These are phyloP conservation scores for Trypanosoma congolense DNA, from an alignment of 208 protist species.

Conservation along the genomic window DNA sequence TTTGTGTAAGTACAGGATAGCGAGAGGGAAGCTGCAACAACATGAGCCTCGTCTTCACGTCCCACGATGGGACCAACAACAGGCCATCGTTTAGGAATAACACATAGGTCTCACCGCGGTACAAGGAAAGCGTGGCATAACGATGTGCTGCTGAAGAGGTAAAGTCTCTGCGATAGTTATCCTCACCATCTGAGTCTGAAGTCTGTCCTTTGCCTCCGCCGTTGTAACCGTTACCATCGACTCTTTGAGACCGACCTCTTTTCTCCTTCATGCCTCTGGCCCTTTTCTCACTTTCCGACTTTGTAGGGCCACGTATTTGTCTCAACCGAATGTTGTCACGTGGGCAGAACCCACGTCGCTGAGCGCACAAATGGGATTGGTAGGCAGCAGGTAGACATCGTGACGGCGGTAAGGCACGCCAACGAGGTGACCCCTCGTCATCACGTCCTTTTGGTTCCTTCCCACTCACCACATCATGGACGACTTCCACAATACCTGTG, in stretches of 20 bases:
- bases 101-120: slow-evolving; percentile 62
- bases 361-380: slow-evolving; percentile 3
- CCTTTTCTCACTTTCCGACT: not conserved
- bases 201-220: not conserved
- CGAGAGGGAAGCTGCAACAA: slow-evolving; percentile 27
- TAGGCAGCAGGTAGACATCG: slow-evolving; percentile 9
- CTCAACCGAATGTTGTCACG: slow-evolving; percentile 51
- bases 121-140: slow-evolving; percentile 32
- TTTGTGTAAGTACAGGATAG: slow-evolving; percentile 6
- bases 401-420: slow-evolving; percentile 4
- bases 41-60: slow-evolving; percentile 33
- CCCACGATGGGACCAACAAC: slow-evolving; percentile 31
- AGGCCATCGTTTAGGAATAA: slow-evolving; percentile 32
- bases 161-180: not conserved
- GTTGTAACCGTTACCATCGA: slow-evolving; percentile 7
- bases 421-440: not conserved
- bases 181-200: not conserved
- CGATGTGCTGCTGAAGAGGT: slow-evolving; percentile 17
- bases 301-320: slow-evolving; percentile 23
- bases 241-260: too few species aligned
- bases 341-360: slow-evolving; percentile 34
- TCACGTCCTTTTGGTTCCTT: slow-evolving; percentile 7
- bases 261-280: too few species aligned
- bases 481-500: slow-evolving; percentile 17
- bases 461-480: not conserved